Percentiles rank a stretch among this genome's conserved stretches.
Conservation (phyloP, 2,329 filamentous ascomycete species). For the Massarina eburnea region DNA sequence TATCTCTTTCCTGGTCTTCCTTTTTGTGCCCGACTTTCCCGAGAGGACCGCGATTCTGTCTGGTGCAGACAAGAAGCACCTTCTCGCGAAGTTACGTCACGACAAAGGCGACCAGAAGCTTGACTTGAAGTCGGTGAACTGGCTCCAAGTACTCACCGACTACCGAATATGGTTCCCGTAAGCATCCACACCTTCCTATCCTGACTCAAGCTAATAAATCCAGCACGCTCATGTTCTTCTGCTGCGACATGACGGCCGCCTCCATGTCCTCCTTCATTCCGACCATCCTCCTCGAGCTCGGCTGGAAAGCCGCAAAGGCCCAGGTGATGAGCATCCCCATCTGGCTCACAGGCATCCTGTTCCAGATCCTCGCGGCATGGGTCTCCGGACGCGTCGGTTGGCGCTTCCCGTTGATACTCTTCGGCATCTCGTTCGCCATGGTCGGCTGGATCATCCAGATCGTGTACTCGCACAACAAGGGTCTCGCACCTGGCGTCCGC, state of each 20-base stretch:
- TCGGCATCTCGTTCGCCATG: constrained; percentile 41
- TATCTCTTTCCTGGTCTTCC: constrained; percentile 50
- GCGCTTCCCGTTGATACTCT: constrained; percentile 34
- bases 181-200: constrained; percentile 32
- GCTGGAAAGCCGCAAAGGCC: constrained; percentile 33
- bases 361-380: constrained; percentile 23
- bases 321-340: constrained; percentile 41
- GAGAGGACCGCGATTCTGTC: constrained; percentile 53
- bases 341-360: constrained; percentile 33
- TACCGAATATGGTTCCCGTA: constrained; percentile 60
- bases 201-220: constrained; percentile 8
- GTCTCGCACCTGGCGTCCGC: constrained; percentile 54
- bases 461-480: constrained; percentile 39
- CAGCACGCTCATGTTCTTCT: constrained; percentile 37
- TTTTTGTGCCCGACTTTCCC: constrained; percentile 58
- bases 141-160: constrained; percentile 50
- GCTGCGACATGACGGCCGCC: constrained; percentile 38
- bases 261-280: constrained; percentile 36
- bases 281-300: constrained; percentile 38
- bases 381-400: constrained; percentile 28
- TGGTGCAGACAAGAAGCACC: constrained; percentile 53
- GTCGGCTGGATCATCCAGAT: constrained; percentile 57
- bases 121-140: constrained; percentile 50
- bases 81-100: constrained; percentile 51
- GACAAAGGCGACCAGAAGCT: constrained; percentile 52